Evolutionary conservation across 345 rosid genomes (phyloP).

Genomic region (Geranium brycei): DNA sequence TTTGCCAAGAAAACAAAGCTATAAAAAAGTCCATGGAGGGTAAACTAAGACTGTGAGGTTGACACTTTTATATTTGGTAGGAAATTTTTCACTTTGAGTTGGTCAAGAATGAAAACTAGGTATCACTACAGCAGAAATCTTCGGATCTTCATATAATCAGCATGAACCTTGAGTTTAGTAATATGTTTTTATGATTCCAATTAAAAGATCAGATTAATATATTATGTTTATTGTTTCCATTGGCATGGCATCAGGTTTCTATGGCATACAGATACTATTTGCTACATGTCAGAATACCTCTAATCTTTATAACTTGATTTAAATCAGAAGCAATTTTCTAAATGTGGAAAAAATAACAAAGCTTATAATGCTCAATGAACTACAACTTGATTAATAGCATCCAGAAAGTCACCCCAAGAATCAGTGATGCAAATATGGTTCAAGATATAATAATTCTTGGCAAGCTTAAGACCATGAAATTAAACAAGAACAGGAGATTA

Average conservation of each 20-base stretch:
- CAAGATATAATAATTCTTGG: background rate
- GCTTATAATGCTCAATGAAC: background rate
- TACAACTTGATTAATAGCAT: background rate
- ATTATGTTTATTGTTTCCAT: background rate
- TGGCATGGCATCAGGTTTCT: background rate
- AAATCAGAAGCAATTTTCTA: background rate
- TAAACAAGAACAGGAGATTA: background rate
- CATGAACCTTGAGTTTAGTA: background rate
- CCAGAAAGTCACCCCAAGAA: background rate
- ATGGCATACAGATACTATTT: background rate
- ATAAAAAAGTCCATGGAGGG: background rate
- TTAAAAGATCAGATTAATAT: too few species aligned
- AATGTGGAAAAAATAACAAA: background rate
- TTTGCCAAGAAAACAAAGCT: background rate
- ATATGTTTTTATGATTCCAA: background rate
- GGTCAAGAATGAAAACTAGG: background rate
- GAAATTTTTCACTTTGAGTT: background rate
- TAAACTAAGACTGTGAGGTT: background rate
- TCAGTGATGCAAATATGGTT: background rate
- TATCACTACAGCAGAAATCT: background rate
- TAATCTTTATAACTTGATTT: background rate
- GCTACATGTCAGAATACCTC: background rate
- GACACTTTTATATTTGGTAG: background rate
- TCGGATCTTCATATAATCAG: background rate
- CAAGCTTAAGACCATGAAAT: background rate